phyloP scores from a whole-genome alignment of 345 rosid genomes.

The Euphorbia tirucalli region DNA sequence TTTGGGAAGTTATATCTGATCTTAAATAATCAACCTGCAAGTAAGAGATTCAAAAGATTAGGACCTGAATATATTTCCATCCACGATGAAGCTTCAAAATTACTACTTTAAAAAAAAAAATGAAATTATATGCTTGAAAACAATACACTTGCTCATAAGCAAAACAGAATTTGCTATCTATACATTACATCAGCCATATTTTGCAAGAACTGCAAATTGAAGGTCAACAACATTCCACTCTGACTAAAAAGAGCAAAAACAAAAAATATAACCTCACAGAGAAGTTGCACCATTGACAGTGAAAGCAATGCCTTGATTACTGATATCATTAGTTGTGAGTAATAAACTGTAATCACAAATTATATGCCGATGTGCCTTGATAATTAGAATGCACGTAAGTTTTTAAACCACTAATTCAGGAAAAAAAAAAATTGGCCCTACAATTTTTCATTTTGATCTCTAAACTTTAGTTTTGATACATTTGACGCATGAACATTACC shows the following conservation, averaged over 20 bases:
- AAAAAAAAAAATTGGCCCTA: no score
- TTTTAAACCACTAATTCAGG: no score
- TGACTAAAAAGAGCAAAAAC: background rate
- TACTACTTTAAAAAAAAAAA: no score
- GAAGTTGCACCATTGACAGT: background rate
- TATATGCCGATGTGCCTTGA: background rate
- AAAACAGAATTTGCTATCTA: no score
- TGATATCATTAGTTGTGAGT: background rate
- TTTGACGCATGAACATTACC: no score
- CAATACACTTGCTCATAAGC: no score
- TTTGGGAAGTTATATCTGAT: background rate
- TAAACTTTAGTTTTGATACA: no score
- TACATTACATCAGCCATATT: no score
- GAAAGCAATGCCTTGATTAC: background rate
- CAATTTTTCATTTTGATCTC: no score
- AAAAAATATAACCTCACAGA: background rate
- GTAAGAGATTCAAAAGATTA: background rate
- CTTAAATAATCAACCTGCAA: constrained; percentile 5
- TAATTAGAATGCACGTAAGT: background rate
- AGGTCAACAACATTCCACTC: background rate
- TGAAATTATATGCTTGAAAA: no score
- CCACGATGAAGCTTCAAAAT: background rate
- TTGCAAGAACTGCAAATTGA: background rate
- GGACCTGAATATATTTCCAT: background rate
- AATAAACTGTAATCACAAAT: background rate